Conservation (phyloP, 768 basidiomycete species). For the Chiua virens region DNA sequence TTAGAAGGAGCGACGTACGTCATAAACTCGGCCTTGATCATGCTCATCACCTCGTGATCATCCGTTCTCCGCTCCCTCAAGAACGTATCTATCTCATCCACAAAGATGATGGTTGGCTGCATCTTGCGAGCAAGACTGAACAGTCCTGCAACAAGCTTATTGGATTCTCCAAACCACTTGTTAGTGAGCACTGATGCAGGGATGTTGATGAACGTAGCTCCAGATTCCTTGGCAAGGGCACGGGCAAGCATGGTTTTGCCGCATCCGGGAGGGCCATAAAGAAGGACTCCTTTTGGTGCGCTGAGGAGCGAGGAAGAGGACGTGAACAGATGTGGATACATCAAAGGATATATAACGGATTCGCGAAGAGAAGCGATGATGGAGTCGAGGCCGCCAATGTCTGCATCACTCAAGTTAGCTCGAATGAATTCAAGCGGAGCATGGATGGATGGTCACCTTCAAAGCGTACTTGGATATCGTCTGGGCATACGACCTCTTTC, state of each 20-base stretch:
- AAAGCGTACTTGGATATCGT: constrained; percentile 80
- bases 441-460: constrained; percentile 46
- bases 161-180: constrained; percentile 88
- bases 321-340: constrained; percentile 86
- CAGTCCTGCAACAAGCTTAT: constrained; percentile 92
- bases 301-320: constrained; percentile 78
- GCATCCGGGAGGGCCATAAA: constrained; percentile 96
- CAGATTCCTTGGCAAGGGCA: constrained; percentile 94
- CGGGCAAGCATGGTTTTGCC: constrained; percentile 99
- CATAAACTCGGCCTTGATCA: constrained; percentile 98
- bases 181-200: constrained; percentile 71
- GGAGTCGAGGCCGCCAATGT: constrained; percentile 91
- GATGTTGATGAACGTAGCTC: constrained; percentile 96
- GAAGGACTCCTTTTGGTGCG: constrained; percentile 95
- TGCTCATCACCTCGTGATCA: constrained; percentile 96
- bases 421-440: background rate
- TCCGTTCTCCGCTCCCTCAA: constrained; percentile 81
- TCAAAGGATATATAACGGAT: constrained; percentile 92
- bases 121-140: constrained; percentile 93
- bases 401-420: constrained; percentile 33
- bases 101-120: constrained; percentile 96
- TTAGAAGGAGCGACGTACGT: constrained; percentile 52
- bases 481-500: constrained; percentile 89
- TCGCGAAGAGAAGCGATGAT: constrained; percentile 90
- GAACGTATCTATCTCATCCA: constrained; percentile 98